These are phyloP conservation scores for sweet orange (Citrus sinensis) DNA, from an alignment of 345 rosid genomes.

Conservation along the genomic window DNA sequence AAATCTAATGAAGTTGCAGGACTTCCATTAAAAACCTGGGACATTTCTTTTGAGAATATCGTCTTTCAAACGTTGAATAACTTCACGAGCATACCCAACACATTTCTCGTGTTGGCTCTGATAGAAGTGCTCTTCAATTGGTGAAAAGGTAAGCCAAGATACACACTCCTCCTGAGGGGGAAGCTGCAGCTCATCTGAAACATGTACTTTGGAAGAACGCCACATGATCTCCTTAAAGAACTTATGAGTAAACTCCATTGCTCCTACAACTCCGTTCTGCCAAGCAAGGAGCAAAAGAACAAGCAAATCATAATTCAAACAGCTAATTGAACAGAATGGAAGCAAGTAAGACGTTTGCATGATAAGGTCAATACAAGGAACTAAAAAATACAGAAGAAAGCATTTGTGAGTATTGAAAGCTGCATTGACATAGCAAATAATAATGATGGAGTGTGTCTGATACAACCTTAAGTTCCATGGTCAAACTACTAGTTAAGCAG, in stretches of 20 bases:
- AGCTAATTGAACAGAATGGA: neutral
- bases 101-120: slow-evolving; percentile 97
- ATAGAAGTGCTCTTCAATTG: slow-evolving; percentile 91
- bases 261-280: slow-evolving; percentile 68
- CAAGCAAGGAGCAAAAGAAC: slow-evolving; percentile 15
- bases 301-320: neutral
- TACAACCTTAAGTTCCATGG: neutral
- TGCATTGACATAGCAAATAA: neutral
- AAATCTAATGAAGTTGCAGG: slow-evolving; percentile 24
- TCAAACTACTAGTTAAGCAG: neutral
- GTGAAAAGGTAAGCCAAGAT: slow-evolving; percentile 85
- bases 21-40: slow-evolving; percentile 38
- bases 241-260: slow-evolving; percentile 74
- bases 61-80: slow-evolving; percentile 71
- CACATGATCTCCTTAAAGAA: slow-evolving; percentile 86
- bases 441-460: neutral
- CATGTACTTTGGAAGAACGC: slow-evolving; percentile 90
- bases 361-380: neutral
- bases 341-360: neutral
- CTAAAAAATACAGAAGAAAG: neutral
- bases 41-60: slow-evolving; percentile 68
- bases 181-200: slow-evolving; percentile 88
- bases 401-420: neutral
- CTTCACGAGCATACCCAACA: slow-evolving; percentile 85
- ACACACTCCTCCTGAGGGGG: slow-evolving; percentile 91